Conservation (phyloP, 768 basidiomycete species). For the Phaffia australis region DNA sequence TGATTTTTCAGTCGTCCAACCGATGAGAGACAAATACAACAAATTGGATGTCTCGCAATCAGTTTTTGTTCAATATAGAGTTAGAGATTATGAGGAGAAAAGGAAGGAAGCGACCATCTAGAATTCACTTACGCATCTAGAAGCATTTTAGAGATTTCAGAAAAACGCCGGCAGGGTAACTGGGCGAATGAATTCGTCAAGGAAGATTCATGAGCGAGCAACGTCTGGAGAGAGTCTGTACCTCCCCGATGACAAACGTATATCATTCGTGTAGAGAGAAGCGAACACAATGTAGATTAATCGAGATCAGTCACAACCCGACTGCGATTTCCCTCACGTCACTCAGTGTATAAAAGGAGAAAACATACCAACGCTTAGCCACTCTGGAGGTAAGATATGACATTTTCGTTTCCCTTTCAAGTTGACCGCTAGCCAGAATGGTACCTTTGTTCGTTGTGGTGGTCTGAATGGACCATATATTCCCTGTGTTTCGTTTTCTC, state of each 20-base stretch:
- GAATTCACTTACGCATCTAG: slow-evolving; percentile 66
- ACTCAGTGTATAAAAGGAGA: neutral
- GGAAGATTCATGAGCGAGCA: slow-evolving; percentile 49
- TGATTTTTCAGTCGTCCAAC: no score
- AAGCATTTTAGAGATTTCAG: slow-evolving; percentile 81
- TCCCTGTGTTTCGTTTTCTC: slow-evolving; percentile 47
- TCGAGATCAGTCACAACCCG: neutral
- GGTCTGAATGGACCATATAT: slow-evolving; percentile 87
- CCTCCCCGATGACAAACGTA: no score
- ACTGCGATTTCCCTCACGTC: neutral
- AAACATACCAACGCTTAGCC: slow-evolving; percentile 71
- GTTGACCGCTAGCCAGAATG: slow-evolving; percentile 91
- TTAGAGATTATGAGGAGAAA: slow-evolving; percentile 16
- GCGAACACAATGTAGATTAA: neutral
- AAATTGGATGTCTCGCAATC: neutral
- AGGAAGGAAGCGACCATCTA: neutral
- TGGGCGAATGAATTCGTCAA: slow-evolving; percentile 55
- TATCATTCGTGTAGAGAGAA: neutral
- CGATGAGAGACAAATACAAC: neutral
- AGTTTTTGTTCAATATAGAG: no score
- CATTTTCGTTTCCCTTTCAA: slow-evolving; percentile 92
- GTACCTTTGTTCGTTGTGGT: slow-evolving; percentile 71
- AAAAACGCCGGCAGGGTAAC: slow-evolving; percentile 68
- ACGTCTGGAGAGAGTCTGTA: slow-evolving; percentile 11
- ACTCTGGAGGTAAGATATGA: slow-evolving; percentile 76